phyloP scores from a whole-genome alignment of 495 filamentous ascomycete species.

The Aspergillus baeticus region DNA sequence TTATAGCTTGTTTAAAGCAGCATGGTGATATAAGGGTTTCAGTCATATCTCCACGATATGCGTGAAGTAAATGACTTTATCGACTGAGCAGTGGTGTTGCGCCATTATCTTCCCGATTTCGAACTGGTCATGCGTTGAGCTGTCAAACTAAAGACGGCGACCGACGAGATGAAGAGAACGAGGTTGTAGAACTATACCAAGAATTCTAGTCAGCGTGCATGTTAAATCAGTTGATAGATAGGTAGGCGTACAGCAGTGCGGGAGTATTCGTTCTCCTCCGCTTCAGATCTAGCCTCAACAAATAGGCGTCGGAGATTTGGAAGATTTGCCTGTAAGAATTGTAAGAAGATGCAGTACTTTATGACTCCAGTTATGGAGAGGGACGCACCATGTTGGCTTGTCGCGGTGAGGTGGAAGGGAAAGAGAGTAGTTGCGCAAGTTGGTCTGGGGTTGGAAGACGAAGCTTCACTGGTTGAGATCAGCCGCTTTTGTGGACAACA shows the following conservation, averaged over 20 bases:
- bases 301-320: slow-evolving; percentile 95
- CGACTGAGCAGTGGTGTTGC: background rate
- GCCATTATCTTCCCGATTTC: slow-evolving; percentile 37
- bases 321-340: slow-evolving; percentile 65
- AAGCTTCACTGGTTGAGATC: slow-evolving; percentile 17
- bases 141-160: slow-evolving; percentile 87
- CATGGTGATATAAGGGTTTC: background rate
- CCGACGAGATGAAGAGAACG: slow-evolving; percentile 90
- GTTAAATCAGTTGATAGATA: background rate
- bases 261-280: slow-evolving; percentile 92
- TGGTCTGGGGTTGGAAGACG: slow-evolving; percentile 1
- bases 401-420: background rate
- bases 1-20: background rate
- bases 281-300: slow-evolving; percentile 89
- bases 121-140: slow-evolving; percentile 69
- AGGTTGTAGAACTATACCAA: slow-evolving; percentile 87
- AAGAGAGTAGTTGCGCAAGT: background rate
- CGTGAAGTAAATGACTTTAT: background rate
- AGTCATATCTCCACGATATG: background rate
- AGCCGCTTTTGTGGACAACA: slow-evolving; percentile 41
- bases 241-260: slow-evolving; percentile 69
- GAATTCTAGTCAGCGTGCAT: background rate
- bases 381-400: slow-evolving; percentile 16
- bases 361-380: background rate
- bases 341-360: background rate